Base-by-base conservation (phyloP, 148 eudicot species). In the Silene uniflora region DNA sequence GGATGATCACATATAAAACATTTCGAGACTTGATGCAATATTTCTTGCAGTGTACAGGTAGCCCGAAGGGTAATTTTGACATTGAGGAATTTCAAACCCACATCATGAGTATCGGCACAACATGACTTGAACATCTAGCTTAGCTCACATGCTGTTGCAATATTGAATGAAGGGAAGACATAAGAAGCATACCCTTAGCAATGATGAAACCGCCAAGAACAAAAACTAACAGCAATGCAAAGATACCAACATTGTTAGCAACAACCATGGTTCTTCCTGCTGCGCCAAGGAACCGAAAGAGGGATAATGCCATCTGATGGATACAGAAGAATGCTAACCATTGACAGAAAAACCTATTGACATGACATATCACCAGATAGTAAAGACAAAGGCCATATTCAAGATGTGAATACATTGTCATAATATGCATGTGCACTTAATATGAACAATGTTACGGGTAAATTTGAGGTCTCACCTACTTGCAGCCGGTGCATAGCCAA, bases 181-280 rank as follows among this genome's bases (percentile, higher is more conserved):
- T 18, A n/a, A 70, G 58, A 52, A 39, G 10, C 80, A 73, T 85
- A 88, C 95, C 73, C 79, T 85, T 87, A 21, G 90, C 83, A 69
- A 91, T 81, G 62, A 91, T 74, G 78, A 91, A 91, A 73, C 96
- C 96, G 64, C 96, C 89, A 12, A 91, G 90, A 39, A 86, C 85
- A 69, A 89, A 83, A 54, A 83, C 74, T 65, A 89, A 7, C 23
- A 89, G 74, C 86, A 89, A 70, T 8, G 81, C 64, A 78, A 87
- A 83, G 67, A 87, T 80, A 35, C 84, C 87, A 58, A 77, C 46
- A 23, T 84, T 79, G 81, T 68, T 86, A 56, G 89, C 86, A 46
- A 91, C 74, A 68, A 86, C 92, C 76, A 78, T 71, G 61, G 89
- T 86, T 82, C 96, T 87, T 79, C 88, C 92, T 0, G 84, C 58